Conservation (phyloP, 768 basidiomycete genomes). For the Suillus decipiens region DNA sequence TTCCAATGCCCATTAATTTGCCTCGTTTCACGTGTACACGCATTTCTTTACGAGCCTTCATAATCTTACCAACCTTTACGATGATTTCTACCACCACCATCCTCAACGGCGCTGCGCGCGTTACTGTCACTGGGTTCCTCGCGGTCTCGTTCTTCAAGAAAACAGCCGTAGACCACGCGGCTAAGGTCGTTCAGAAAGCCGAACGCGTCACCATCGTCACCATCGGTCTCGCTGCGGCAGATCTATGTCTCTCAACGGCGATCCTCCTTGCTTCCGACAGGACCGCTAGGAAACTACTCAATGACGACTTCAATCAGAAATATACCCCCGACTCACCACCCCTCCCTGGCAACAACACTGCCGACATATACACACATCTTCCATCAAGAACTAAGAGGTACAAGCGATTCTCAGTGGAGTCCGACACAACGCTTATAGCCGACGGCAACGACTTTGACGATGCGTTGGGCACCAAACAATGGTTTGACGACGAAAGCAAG, state of each 20-base stretch:
- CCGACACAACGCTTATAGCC: background rate
- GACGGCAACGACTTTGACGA: background rate
- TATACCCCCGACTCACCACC: background rate
- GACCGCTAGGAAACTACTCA: background rate
- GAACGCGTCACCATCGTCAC: background rate
- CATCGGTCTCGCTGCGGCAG: background rate
- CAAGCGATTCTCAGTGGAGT: background rate
- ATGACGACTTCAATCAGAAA: background rate
- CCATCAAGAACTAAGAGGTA: background rate
- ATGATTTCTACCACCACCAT: background rate
- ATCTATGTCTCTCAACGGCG: background rate
- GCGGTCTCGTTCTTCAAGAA: background rate
- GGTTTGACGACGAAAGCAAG: background rate
- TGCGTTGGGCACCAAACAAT: background rate
- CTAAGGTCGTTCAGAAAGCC: background rate
- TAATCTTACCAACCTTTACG: background rate
- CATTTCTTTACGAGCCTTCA: background rate
- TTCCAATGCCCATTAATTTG: too few relatives aligned
- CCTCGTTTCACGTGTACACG: too few relatives aligned
- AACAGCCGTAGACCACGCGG: background rate
- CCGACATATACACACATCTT: background rate
- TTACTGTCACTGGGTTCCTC: background rate
- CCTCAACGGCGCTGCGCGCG: background rate
- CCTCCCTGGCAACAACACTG: background rate
- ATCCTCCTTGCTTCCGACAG: background rate